These are phyloP conservation scores for Zymoseptoria passerinii DNA, from an alignment of 2,329 filamentous ascomycete species.

Conservation along the genomic window DNA sequence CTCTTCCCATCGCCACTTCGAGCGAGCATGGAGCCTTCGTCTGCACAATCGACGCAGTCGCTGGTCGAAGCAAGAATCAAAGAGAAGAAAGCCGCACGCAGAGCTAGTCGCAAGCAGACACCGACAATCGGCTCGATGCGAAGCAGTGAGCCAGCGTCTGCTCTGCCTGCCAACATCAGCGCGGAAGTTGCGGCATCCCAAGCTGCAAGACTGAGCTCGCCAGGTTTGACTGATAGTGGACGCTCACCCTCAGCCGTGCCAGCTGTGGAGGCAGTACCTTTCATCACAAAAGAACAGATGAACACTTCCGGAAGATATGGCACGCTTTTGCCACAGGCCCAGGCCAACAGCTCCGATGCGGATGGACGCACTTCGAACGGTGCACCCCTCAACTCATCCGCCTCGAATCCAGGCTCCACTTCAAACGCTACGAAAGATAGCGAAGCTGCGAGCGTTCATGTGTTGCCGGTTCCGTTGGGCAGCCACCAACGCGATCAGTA, in stretches of 20 bases:
- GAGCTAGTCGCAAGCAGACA: not conserved
- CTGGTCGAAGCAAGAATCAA: constrained; percentile 3
- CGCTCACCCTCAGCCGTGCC: constrained; percentile 30
- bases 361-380: not conserved
- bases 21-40: constrained; percentile 10
- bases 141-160: constrained; percentile 12
- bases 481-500: constrained; percentile 28
- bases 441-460: constrained; percentile 13
- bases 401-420: not conserved
- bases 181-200: constrained; percentile 15
- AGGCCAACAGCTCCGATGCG: constrained; percentile 2
- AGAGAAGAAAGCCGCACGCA: not conserved
- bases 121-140: not conserved
- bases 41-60: not conserved
- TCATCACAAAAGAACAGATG: constrained; percentile 26
- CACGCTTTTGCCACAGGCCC: constrained; percentile 25
- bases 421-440: constrained; percentile 7
- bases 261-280: constrained; percentile 19
- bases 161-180: constrained; percentile 15
- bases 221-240: constrained; percentile 12
- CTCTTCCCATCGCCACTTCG: not conserved
- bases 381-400: not conserved
- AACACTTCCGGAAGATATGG: constrained; percentile 29
- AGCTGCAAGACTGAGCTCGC: constrained; percentile 8
- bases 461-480: constrained; percentile 24